Percentiles rank a stretch among this genome's conserved stretches.
phyloP scores from a whole-genome alignment of 768 basidiomycete genomes.

The Phanerochaete sordida region DNA sequence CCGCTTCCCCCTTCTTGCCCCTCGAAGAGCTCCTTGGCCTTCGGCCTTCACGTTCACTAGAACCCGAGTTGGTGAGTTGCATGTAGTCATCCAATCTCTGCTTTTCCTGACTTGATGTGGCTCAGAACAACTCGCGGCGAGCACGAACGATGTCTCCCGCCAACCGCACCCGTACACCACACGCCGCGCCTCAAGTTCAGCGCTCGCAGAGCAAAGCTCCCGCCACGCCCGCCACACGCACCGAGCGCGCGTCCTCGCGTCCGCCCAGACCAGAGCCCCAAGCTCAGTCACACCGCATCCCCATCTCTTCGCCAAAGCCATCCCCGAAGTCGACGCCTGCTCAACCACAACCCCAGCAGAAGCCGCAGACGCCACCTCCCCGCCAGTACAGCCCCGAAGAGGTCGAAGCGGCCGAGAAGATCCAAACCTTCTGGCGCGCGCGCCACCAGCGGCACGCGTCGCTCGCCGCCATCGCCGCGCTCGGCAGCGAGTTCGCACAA shows the following conservation, averaged over 20 bases:
- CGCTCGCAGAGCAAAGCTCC: background rate
- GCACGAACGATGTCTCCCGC: constrained; percentile 13
- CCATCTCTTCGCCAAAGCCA: constrained; percentile 8
- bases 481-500: constrained; percentile 41
- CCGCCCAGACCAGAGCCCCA: background rate
- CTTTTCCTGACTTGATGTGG: background rate
- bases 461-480: constrained; percentile 34
- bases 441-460: constrained; percentile 30
- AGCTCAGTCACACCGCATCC: background rate
- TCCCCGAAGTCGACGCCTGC: constrained; percentile 4
- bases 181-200: constrained; percentile 8
- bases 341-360: background rate
- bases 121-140: constrained; percentile 4
- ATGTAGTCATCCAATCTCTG: no score
- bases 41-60: constrained; percentile 1
- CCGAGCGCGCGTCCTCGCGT: constrained; percentile 1
- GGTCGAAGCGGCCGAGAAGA: constrained; percentile 34
- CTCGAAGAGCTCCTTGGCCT: constrained; percentile 19
- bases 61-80: constrained; percentile 1
- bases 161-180: background rate
- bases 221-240: background rate
- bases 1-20: constrained; percentile 8
- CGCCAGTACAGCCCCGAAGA: constrained; percentile 17
- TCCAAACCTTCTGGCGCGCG: constrained; percentile 45
- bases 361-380: constrained; percentile 1